Percentiles rank a stretch among this genome's conserved stretches.
These are phyloP conservation scores for Trichoderma hamatum DNA, from an alignment of 2,329 filamentous ascomycete species.

Conservation along the genomic window DNA sequence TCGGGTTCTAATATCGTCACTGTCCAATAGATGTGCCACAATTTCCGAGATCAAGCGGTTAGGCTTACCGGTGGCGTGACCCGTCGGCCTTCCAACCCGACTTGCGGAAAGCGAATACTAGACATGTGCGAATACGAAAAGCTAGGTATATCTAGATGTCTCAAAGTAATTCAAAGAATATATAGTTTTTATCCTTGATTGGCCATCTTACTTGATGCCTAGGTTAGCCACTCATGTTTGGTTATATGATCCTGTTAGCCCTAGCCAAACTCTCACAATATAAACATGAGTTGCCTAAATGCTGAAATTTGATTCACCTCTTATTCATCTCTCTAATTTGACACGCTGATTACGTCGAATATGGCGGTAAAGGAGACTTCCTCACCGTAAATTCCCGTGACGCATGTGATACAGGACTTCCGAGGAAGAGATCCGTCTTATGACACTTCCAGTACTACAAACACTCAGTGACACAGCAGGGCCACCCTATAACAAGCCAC, in stretches of 20 bases:
- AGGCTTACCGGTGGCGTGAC: constrained; percentile 10
- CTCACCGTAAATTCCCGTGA: neutral
- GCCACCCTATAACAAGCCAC: too few species aligned
- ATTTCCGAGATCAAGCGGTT: neutral
- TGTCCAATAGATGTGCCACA: neutral
- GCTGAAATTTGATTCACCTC: neutral
- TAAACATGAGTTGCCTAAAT: neutral
- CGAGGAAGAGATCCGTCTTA: neutral
- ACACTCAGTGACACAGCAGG: too few species aligned
- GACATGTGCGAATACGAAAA: constrained; percentile 11
- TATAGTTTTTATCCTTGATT: too few species aligned
- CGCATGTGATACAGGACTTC: neutral
- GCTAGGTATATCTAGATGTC: neutral
- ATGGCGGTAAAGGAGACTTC: neutral
- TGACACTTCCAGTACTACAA: neutral
- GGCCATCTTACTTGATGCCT: neutral
- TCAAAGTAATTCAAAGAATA: neutral
- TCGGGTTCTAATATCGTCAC: neutral
- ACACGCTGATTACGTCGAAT: neutral
- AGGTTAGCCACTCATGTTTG: neutral
- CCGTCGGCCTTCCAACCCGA: neutral
- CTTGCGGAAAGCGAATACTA: neutral
- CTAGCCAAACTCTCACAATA: neutral
- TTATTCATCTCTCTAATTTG: too few species aligned
- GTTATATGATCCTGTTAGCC: neutral